phyloP scores from a whole-genome alignment of 225 moss, liverwort and hornwort species.

The Straminergon stramineum region DNA sequence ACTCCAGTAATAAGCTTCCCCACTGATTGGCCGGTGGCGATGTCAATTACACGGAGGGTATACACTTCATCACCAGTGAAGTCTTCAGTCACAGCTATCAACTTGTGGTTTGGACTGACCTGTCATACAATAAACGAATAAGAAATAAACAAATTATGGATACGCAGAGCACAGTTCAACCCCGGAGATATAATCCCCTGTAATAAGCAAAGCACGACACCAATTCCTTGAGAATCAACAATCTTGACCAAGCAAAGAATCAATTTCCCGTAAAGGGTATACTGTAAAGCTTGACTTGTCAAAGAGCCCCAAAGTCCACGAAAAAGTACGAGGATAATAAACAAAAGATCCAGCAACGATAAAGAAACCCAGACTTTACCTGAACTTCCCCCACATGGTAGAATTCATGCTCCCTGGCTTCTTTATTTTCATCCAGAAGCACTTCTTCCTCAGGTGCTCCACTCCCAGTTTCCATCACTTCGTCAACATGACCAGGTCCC shows the following conservation, averaged over 20 bases:
- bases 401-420: conserved; percentile 58
- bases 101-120: conserved; percentile 86
- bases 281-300: neutral
- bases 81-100: conserved; percentile 79
- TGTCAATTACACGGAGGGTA: conserved; percentile 69
- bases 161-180: neutral
- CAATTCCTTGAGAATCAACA: neutral
- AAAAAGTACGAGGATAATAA: neutral
- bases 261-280: neutral
- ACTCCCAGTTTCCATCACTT: conserved; percentile 65
- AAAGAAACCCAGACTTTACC: conserved; percentile 17
- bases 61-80: conserved; percentile 80
- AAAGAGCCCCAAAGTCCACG: neutral
- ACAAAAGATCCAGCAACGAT: neutral
- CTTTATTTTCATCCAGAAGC: conserved; percentile 73
- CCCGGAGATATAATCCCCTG: neutral
- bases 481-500: conserved; percentile 66
- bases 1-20: conserved; percentile 49
- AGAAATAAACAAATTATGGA: neutral
- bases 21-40: conserved; percentile 43
- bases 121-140: conserved; percentile 5
- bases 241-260: neutral
- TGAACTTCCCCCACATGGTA: conserved; percentile 63
- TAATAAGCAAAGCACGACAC: neutral
- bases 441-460: conserved; percentile 60